Conservation (phyloP, 2,329 filamentous ascomycete species). For the Aspergillus vadensis region DNA sequence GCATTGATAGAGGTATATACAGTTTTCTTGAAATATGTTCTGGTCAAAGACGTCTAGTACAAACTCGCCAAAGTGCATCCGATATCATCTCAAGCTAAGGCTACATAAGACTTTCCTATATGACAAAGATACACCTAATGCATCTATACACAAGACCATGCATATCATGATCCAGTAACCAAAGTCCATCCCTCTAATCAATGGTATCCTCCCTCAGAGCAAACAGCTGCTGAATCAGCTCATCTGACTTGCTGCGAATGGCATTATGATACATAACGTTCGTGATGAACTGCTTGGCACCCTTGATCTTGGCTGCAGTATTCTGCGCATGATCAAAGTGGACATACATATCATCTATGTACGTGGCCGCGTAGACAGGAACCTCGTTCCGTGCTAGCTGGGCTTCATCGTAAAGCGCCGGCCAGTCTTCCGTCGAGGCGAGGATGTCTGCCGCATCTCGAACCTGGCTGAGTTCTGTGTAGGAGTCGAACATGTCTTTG, state of each 20-base stretch:
- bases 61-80: too few relatives aligned
- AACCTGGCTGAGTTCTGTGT: constrained; percentile 71
- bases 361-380: constrained; percentile 82
- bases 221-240: constrained; percentile 76
- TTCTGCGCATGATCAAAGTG: constrained; percentile 72
- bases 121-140: not conserved
- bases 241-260: constrained; percentile 69
- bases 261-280: constrained; percentile 89
- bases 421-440: constrained; percentile 70
- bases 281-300: constrained; percentile 78
- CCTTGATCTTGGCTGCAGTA: constrained; percentile 73
- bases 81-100: too few relatives aligned
- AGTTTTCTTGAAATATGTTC: not conserved
- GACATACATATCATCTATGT: constrained; percentile 90
- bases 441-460: constrained; percentile 69
- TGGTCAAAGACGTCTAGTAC: not conserved
- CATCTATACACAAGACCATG: not conserved
- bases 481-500: constrained; percentile 80
- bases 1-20: not conserved
- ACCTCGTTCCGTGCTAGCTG: constrained; percentile 76
- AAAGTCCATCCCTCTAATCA: constrained; percentile 44
- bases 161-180: not conserved
- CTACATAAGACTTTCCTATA: too few relatives aligned
- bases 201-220: constrained; percentile 70
- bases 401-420: constrained; percentile 71